Evolutionary conservation across 441 rosid species (phyloP), one percentile per base, ranked within the genome.

Genomic region (Pelargonium myrrhifolium): DNA sequence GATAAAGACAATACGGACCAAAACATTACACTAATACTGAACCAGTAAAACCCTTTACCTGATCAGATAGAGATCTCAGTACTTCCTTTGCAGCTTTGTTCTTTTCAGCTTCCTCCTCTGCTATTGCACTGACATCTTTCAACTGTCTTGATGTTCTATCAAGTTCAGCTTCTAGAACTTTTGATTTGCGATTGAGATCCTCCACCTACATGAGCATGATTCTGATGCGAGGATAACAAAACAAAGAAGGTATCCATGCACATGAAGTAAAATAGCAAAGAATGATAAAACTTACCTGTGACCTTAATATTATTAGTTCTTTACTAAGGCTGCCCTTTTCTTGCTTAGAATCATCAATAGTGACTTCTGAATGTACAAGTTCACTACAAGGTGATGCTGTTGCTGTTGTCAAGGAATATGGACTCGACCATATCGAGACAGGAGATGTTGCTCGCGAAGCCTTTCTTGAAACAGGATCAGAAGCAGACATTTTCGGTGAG

Each of bases 81-180:
- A 91, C 99, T 85, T 93, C 99, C 79, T 88, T 89, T 58, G 97
- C 99, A 66, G 96, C 96, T 73, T 89, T 89, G 87, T 96, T 88
- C 83, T 89, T 91, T 55, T 88, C 85, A 42, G 92, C 77, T 79
- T 93, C 97, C 72, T 93, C 99, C 63, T 79, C 92, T 42, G 96
- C 93, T 26, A 91, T 78, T 75, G 90, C 83, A 68, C 84, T 79
- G 20, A 96, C 96, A 77, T 91, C 99, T 76, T 87, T 89, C 69
- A 89, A 81, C 76, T 89, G 96, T 73, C 85, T 88, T 58, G 91
- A 83, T 68, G 87, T 85, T 82, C 87, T 91, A 82, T 91, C 95
- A 72, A 93, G 82, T 72, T 93, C 97, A 78, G 71, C 75, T 73
- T 93, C 99, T 78, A 89, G 97, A 67, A 83, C 80, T 65, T 87